phyloP scores from a whole-genome alignment of 192 early-diverging fungal genomes.

The Coemansia sp. region DNA sequence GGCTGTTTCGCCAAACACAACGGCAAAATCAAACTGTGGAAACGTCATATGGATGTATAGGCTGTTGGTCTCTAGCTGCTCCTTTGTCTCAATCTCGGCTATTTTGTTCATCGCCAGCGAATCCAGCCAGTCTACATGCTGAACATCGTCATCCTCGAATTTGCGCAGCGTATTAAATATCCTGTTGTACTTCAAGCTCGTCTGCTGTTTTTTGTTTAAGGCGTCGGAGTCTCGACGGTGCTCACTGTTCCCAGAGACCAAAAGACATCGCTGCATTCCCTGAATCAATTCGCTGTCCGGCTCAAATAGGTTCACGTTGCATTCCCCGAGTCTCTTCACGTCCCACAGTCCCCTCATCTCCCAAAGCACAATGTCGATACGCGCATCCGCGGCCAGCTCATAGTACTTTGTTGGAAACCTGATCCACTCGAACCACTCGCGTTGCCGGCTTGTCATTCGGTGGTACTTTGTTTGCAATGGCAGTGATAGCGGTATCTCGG shows the following conservation, averaged over 20 bases:
- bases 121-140: constrained; percentile 89
- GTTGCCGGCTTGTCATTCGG: constrained; percentile 8
- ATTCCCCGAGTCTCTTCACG: constrained; percentile 70
- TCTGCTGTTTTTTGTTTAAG: background rate
- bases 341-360: constrained; percentile 73
- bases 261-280: constrained; percentile 73
- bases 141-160: constrained; percentile 87
- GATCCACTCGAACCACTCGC: constrained; percentile 91
- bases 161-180: constrained; percentile 81
- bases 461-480: constrained; percentile 51
- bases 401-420: constrained; percentile 82
- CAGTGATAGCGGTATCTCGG: constrained; percentile 39
- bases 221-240: constrained; percentile 56
- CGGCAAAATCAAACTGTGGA: constrained; percentile 94
- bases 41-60: constrained; percentile 85
- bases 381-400: constrained; percentile 73
- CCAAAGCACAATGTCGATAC: constrained; percentile 78
- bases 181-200: constrained; percentile 60
- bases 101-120: constrained; percentile 86
- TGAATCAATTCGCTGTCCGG: constrained; percentile 80
- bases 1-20: constrained; percentile 82
- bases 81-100: constrained; percentile 67
- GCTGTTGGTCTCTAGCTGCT: constrained; percentile 54
- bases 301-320: constrained; percentile 80
- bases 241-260: constrained; percentile 42